Evolutionary conservation across 2,329 filamentous ascomycete genomes (phyloP).

Genomic region (Sphaerulina musiva): DNA sequence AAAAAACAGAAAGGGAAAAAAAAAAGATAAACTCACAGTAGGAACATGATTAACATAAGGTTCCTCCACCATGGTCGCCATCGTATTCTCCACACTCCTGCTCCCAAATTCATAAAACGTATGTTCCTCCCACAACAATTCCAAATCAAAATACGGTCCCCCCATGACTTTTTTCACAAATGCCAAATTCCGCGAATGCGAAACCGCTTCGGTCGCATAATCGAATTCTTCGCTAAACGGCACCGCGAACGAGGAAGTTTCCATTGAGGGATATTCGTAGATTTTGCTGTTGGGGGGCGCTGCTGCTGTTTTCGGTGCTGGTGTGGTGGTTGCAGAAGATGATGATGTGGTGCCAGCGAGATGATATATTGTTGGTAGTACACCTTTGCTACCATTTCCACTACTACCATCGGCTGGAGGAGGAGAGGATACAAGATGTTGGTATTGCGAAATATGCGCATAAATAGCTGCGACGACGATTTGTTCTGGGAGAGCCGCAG

Average conservation of each 20-base stretch:
- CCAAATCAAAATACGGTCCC: constrained; percentile 66
- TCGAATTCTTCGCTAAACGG: constrained; percentile 49
- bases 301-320: too few species aligned
- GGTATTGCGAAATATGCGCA: constrained; percentile 21
- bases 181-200: constrained; percentile 59
- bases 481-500: constrained; percentile 24
- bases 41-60: constrained; percentile 75
- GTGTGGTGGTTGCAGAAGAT: constrained; percentile 15
- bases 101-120: constrained; percentile 64
- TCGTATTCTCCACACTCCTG: constrained; percentile 63
- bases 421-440: constrained; percentile 7
- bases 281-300: too few species aligned
- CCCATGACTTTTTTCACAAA: constrained; percentile 58
- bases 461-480: constrained; percentile 35
- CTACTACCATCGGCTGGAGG: too few species aligned
- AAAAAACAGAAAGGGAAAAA: too few species aligned
- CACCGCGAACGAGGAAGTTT: constrained; percentile 42
- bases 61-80: constrained; percentile 74
- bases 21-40: constrained; percentile 37
- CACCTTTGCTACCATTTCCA: constrained; percentile 14
- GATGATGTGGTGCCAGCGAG: constrained; percentile 14
- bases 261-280: constrained; percentile 44
- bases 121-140: constrained; percentile 74
- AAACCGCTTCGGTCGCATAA: constrained; percentile 50
- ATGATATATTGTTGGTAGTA: constrained; percentile 25